Evolutionary conservation across 1,139 yeast genomes (phyloP).

Genomic region (Yamadazyma spencermartinsiae): DNA sequence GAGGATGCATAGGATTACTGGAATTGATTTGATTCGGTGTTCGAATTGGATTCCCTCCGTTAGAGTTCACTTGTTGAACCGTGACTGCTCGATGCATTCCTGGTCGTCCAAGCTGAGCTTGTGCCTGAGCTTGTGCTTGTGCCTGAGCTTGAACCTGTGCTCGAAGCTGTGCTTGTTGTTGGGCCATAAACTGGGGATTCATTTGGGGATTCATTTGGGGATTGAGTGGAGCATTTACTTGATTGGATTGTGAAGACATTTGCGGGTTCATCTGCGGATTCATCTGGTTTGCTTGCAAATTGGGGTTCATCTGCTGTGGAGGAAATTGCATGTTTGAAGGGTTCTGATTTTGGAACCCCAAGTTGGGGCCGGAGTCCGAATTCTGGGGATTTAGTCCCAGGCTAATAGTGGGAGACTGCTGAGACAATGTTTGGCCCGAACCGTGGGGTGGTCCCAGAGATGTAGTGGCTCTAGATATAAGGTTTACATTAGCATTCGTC

Average conservation of each 20-base stretch:
- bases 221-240: no score
- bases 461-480: no score
- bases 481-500: no score
- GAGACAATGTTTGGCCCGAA: no score
- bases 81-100: conserved; percentile 23
- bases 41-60: conserved; percentile 11
- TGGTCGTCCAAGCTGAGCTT: conserved; percentile 17
- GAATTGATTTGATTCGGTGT: conserved; percentile 10
- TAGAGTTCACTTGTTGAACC: conserved; percentile 18
- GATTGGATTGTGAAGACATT: background rate
- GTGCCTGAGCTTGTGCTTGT: conserved; percentile 7
- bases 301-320: conserved; percentile 8
- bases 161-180: conserved; percentile 5
- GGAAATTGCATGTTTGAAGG: conserved; percentile 8
- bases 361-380: conserved; percentile 14
- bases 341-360: conserved; percentile 9
- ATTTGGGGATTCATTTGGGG: background rate
- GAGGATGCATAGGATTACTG: conserved; percentile 17
- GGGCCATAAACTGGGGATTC: background rate
- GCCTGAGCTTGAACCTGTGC: conserved; percentile 5
- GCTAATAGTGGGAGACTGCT: conserved; percentile 15
- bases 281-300: background rate
- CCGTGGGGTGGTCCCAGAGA: no score
- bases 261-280: conserved; percentile 3
- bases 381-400: conserved; percentile 9